Conservation (phyloP, 2,329 filamentous ascomycete genomes). For the Talaromyces sp. region DNA sequence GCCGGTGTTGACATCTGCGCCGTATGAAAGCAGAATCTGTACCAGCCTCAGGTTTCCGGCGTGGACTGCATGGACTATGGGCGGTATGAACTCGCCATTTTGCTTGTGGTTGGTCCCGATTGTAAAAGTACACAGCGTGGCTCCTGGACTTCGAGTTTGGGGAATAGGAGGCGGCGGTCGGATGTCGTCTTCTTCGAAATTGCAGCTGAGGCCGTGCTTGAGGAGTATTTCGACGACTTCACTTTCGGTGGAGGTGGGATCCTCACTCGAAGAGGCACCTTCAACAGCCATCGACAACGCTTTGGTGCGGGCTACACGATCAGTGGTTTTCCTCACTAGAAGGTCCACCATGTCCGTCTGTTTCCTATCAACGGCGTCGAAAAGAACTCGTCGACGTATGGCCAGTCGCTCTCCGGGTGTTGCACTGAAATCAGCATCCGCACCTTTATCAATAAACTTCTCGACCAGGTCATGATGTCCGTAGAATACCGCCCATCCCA, state of each 20-base stretch:
- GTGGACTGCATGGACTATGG: background rate
- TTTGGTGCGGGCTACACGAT: background rate
- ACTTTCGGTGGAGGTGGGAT: background rate
- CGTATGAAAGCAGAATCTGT: background rate
- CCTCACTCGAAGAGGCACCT: background rate
- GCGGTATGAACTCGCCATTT: slow-evolving; percentile 4
- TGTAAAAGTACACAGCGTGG: background rate
- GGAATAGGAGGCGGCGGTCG: background rate
- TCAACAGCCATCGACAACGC: background rate
- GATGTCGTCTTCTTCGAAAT: slow-evolving; percentile 4
- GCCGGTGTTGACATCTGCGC: slow-evolving; percentile 6
- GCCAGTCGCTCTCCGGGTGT: background rate
- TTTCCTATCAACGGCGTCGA: background rate
- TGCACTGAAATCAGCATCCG: background rate
- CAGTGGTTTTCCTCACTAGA: background rate
- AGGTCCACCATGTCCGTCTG: background rate
- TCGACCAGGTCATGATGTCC: background rate
- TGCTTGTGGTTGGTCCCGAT: background rate
- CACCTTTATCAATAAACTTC: background rate
- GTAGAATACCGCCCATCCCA: background rate
- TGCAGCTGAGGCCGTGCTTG: background rate
- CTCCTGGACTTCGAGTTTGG: background rate
- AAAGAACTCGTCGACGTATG: background rate
- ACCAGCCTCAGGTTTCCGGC: slow-evolving; percentile 1
- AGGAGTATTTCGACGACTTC: background rate